Conservation (phyloP, 306 rosid species). For the Cucurbita argyrosperma region DNA sequence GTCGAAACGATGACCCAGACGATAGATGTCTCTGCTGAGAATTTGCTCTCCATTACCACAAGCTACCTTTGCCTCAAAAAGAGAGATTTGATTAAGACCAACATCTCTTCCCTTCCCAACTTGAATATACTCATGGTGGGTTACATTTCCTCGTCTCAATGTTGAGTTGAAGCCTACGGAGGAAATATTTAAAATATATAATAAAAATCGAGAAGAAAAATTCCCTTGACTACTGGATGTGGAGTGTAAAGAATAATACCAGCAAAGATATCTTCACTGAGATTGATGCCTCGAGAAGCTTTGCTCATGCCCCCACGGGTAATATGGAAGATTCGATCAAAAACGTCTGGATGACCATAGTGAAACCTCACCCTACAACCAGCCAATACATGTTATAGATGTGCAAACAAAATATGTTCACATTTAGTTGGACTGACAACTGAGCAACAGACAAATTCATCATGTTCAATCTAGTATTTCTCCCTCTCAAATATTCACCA, state of each 20-base stretch:
- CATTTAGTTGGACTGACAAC: not conserved
- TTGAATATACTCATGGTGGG: slow-evolving; percentile 96
- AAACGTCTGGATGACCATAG: slow-evolving; percentile 98
- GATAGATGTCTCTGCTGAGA: slow-evolving; percentile 79
- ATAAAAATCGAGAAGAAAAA: slow-evolving; percentile 1
- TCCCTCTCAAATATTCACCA: not conserved
- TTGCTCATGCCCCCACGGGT: slow-evolving; percentile 99
- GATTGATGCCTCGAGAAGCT: slow-evolving; percentile 89
- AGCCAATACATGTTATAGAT: slow-evolving; percentile 7
- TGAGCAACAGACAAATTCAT: not conserved
- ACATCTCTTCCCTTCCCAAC: slow-evolving; percentile 98
- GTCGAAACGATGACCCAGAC: slow-evolving; percentile 94
- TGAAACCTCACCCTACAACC: slow-evolving; percentile 80
- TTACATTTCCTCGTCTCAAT: slow-evolving; percentile 75
- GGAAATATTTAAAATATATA: not conserved
- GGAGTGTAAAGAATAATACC: slow-evolving; percentile 35
- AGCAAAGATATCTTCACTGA: slow-evolving; percentile 97
- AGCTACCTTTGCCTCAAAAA: slow-evolving; percentile 93
- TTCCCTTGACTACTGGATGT: not conserved
- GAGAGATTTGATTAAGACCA: slow-evolving; percentile 93
- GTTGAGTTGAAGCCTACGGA: slow-evolving; percentile 77
- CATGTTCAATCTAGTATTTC: not conserved
- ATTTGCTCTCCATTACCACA: slow-evolving; percentile 95
- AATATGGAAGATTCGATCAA: slow-evolving; percentile 90
- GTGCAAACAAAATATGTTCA: not conserved